Percentiles rank a stretch among this genome's conserved stretches.
Evolutionary conservation across 164 flowering plant species (phyloP).

Genomic region (Magnolia kwangsiensis): DNA sequence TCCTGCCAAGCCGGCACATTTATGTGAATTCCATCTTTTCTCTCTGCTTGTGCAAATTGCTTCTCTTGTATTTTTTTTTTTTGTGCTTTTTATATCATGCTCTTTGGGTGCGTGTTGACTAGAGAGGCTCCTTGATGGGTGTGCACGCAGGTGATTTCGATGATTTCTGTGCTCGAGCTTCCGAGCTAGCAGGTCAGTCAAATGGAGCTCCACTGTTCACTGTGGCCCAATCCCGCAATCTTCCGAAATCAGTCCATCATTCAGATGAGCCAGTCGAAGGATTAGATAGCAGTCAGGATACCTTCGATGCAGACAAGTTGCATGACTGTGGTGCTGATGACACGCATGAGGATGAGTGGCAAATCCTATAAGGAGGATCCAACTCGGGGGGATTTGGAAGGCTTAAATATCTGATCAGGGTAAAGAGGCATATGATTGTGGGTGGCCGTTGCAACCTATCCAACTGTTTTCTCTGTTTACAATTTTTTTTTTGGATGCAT

Average conservation of each 20-base stretch:
- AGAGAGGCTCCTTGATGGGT: no score
- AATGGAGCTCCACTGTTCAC: conserved; percentile 88
- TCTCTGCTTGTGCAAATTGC: background rate
- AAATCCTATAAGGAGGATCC: conserved; percentile 48
- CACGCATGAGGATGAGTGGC: conserved; percentile 79
- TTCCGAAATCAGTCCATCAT: conserved; percentile 21
- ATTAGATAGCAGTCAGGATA: conserved; percentile 14
- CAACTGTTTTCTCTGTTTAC: no score
- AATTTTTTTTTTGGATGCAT: no score
- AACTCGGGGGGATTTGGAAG: background rate
- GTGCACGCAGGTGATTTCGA: conserved; percentile 70
- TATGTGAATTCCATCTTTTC: background rate
- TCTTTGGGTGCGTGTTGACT: no score
- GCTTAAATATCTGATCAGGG: no score
- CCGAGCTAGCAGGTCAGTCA: conserved; percentile 66
- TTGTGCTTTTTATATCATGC: background rate
- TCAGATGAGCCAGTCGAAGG: conserved; percentile 12
- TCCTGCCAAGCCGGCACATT: background rate
- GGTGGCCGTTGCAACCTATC: no score
- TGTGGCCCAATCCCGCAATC: conserved; percentile 35
- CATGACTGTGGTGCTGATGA: conserved; percentile 18
- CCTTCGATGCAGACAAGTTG: conserved; percentile 26
- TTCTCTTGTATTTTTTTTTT: background rate
- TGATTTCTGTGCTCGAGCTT: conserved; percentile 74
- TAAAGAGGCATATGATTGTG: no score